These are phyloP conservation scores for Inga oerstediana DNA, from an alignment of 306 rosid species.

Conservation along the genomic window DNA sequence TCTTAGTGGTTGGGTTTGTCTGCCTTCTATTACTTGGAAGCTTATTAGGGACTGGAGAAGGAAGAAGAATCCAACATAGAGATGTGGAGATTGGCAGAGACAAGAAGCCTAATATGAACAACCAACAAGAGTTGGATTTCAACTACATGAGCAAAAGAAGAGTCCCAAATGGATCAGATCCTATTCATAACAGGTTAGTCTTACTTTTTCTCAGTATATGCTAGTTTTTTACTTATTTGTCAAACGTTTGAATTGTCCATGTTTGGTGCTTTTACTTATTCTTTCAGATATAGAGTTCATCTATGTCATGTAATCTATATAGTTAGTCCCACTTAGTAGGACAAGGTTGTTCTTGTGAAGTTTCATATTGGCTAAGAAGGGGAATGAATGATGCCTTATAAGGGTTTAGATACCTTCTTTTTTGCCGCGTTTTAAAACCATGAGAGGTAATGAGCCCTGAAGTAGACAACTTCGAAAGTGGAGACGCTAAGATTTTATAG, in stretches of 20 bases:
- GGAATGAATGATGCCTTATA: too few relatives aligned
- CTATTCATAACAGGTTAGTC: slow-evolving; percentile 74
- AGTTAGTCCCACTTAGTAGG: too few relatives aligned
- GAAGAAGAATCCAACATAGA: slow-evolving; percentile 23
- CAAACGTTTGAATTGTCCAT: background rate
- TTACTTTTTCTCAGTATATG: background rate
- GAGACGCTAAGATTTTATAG: too few relatives aligned
- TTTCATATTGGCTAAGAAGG: too few relatives aligned
- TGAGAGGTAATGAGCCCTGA: too few relatives aligned
- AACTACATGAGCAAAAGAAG: slow-evolving; percentile 66
- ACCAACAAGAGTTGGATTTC: slow-evolving; percentile 47
- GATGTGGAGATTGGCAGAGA: slow-evolving; percentile 15
- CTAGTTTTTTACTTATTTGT: background rate
- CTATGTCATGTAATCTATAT: background rate
- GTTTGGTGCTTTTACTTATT: background rate
- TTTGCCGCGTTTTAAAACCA: too few relatives aligned
- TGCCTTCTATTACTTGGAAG: slow-evolving; percentile 43
- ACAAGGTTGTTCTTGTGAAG: background rate
- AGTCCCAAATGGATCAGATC: slow-evolving; percentile 78
- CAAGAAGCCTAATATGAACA: slow-evolving; percentile 33
- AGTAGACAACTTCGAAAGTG: too few relatives aligned
- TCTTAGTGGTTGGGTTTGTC: slow-evolving; percentile 46
- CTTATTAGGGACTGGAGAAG: slow-evolving; percentile 18
- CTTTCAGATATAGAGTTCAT: background rate
- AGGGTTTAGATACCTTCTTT: too few relatives aligned